Conservation (phyloP, 352 stramenopile genomes). For the Achlya hypogyna region DNA sequence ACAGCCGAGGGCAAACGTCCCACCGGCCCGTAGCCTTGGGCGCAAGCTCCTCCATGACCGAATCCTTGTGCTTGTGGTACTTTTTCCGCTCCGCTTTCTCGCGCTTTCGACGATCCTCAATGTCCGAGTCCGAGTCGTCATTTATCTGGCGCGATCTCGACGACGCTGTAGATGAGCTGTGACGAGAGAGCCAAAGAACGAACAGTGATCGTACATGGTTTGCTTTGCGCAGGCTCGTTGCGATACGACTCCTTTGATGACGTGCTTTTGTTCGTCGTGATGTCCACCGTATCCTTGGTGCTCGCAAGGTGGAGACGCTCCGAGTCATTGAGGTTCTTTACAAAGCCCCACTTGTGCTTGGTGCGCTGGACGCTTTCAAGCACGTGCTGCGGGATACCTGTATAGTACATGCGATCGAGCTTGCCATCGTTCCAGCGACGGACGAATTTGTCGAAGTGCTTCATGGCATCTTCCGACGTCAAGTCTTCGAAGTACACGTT, state of each 20-base stretch:
- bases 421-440: slow-evolving; percentile 52
- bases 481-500: slow-evolving; percentile 64
- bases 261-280: slow-evolving; percentile 49
- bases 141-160: no score
- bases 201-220: neutral
- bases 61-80: slow-evolving; percentile 33
- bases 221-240: no score
- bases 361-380: slow-evolving; percentile 59
- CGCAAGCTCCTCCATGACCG: slow-evolving; percentile 46
- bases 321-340: slow-evolving; percentile 43
- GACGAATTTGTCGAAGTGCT: slow-evolving; percentile 52
- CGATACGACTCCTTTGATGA: no score
- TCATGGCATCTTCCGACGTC: slow-evolving; percentile 39
- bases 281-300: slow-evolving; percentile 59
- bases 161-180: no score
- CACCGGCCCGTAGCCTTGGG: slow-evolving; percentile 47
- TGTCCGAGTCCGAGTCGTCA: slow-evolving; percentile 24
- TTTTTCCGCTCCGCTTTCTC: slow-evolving; percentile 29
- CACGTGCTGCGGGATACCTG: slow-evolving; percentile 44
- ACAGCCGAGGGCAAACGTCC: neutral
- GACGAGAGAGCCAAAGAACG: no score
- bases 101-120: slow-evolving; percentile 21
- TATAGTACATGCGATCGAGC: slow-evolving; percentile 56
- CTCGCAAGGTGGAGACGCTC: slow-evolving; percentile 50
- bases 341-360: slow-evolving; percentile 61